These are phyloP conservation scores for Aureobasidium melanogenum DNA, from an alignment of 2,329 filamentous ascomycete genomes.

Conservation along the genomic window DNA sequence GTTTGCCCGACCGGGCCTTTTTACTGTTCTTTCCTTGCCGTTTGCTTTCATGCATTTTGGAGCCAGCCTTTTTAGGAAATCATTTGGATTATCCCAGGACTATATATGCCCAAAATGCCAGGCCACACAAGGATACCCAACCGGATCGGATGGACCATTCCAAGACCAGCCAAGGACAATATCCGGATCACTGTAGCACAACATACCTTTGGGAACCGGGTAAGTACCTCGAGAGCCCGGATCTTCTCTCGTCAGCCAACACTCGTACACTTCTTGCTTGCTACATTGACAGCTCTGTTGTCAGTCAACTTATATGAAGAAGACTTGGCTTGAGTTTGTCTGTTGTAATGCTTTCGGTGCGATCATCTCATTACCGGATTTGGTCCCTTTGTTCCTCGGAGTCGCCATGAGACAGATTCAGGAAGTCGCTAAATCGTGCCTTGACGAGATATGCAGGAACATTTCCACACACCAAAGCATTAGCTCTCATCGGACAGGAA, in stretches of 20 bases:
- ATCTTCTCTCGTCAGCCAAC: background rate
- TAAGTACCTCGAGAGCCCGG: slow-evolving; percentile 5
- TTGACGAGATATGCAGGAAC: background rate
- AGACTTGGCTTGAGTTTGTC: slow-evolving; percentile 2
- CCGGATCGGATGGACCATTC: background rate
- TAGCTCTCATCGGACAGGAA: background rate
- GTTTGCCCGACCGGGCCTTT: slow-evolving; percentile 15
- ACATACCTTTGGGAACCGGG: background rate
- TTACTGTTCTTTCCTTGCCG: slow-evolving; percentile 15
- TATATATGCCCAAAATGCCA: background rate
- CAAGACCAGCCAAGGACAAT: background rate
- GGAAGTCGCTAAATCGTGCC: background rate
- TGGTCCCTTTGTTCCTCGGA: background rate
- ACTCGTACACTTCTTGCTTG: background rate
- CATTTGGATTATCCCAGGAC: slow-evolving; percentile 11
- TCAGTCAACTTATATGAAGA: slow-evolving; percentile 10
- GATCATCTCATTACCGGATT: background rate
- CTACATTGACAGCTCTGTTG: background rate
- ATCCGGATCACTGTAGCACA: background rate
- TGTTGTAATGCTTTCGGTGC: background rate
- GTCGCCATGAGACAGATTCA: background rate
- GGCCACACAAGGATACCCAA: background rate
- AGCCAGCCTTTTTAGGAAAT: slow-evolving; percentile 9
- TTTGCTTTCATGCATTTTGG: slow-evolving; percentile 12
- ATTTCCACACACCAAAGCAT: background rate